Percentiles rank a stretch among this genome's conserved stretches.
phyloP scores from a whole-genome alignment of 805 yeast species.

The Kodamaea hsintzibuensis region DNA sequence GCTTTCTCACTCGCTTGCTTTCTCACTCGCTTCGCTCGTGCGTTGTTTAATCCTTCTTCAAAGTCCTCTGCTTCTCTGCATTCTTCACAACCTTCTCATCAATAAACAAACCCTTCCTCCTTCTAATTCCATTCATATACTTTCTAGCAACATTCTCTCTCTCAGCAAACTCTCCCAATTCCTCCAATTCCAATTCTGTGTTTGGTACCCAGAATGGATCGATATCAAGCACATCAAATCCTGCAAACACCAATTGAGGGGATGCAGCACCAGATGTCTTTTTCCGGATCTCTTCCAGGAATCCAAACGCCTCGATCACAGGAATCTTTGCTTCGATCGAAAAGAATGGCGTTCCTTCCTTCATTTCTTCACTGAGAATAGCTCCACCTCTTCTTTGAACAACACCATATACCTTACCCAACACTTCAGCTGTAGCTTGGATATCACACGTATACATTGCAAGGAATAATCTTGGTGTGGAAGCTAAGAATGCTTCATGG shows the following conservation, averaged over 20 bases:
- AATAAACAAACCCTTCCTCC: conserved; percentile 84
- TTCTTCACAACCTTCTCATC: conserved; percentile 88
- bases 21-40: too few relatives aligned
- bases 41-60: conserved; percentile 66
- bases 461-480: conserved; percentile 87
- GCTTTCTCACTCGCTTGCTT: too few relatives aligned
- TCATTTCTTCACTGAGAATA: conserved; percentile 89
- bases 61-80: conserved; percentile 92
- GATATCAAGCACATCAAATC: conserved; percentile 80
- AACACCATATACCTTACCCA: conserved; percentile 94
- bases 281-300: conserved; percentile 91
- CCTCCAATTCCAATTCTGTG: conserved; percentile 94
- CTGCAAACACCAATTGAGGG: conserved; percentile 90
- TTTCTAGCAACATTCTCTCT: conserved; percentile 86
- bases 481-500: conserved; percentile 66
- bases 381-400: conserved; percentile 86
- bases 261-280: conserved; percentile 95
- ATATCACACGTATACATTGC: conserved; percentile 95
- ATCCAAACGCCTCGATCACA: conserved; percentile 94
- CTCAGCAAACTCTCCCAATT: conserved; percentile 89
- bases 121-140: conserved; percentile 80
- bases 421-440: conserved; percentile 90
- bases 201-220: conserved; percentile 99
- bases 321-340: conserved; percentile 84
- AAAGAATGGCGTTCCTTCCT: conserved; percentile 97